phyloP scores from a whole-genome alignment of 257 asterid species.

The Marsdenia floribunda region DNA sequence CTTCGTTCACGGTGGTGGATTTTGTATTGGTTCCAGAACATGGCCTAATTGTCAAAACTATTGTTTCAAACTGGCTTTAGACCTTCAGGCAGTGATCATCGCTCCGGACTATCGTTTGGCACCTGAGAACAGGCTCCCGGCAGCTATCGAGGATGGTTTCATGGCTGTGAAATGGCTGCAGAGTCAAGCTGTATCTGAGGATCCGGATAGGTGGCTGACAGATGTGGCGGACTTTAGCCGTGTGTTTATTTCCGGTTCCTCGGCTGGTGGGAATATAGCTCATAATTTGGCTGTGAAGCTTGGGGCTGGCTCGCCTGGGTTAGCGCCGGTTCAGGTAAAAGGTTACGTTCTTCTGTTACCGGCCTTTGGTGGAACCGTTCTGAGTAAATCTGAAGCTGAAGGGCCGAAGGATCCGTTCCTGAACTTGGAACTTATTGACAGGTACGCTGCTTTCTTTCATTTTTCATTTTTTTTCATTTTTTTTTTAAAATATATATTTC shows the following conservation, averaged over 20 bases:
- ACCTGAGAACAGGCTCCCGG: slow-evolving; percentile 14
- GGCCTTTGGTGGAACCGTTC: slow-evolving; percentile 60
- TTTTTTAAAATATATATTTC: too few relatives aligned
- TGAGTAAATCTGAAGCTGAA: slow-evolving; percentile 55
- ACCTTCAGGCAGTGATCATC: slow-evolving; percentile 52
- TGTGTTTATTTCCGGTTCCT: slow-evolving; percentile 62
- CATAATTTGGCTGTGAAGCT: slow-evolving; percentile 56
- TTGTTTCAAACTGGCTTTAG: slow-evolving; percentile 58
- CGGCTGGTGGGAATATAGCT: slow-evolving; percentile 76
- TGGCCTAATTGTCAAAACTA: slow-evolving; percentile 85
- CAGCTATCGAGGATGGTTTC: slow-evolving; percentile 69
- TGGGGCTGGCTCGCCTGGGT: slow-evolving; percentile 38
- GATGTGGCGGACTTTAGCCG: slow-evolving; percentile 48
- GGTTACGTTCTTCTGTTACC: slow-evolving; percentile 70
- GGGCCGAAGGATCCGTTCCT: slow-evolving; percentile 72
- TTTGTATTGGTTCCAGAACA: slow-evolving; percentile 62
- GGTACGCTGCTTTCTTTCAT: slow-evolving; percentile 29
- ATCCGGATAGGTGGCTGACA: slow-evolving; percentile 50
- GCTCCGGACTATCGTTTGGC: slow-evolving; percentile 74
- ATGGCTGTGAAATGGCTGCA: slow-evolving; percentile 62
- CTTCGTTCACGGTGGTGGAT: slow-evolving; percentile 79
- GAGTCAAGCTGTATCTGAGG: slow-evolving; percentile 36
- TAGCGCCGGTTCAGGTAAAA: slow-evolving; percentile 56
- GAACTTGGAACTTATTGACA: slow-evolving; percentile 62
- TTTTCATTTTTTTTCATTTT: too few relatives aligned